Conservation (phyloP, 2,329 filamentous ascomycete species). For the Penicillium verrucosum region DNA sequence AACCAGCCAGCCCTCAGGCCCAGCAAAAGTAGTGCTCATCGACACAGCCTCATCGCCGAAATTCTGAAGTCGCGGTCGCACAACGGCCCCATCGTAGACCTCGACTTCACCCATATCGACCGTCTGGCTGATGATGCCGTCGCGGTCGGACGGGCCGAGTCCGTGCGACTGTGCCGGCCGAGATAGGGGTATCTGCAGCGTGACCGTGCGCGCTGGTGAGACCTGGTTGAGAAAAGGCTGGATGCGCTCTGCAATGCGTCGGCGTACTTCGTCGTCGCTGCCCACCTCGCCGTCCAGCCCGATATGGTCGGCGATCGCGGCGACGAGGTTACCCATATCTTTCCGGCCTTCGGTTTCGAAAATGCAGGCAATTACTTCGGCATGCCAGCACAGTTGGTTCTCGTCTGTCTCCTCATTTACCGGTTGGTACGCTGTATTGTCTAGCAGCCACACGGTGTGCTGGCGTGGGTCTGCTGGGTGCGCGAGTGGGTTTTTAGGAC, state of each 20-base stretch:
- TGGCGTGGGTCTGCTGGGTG: slow-evolving; percentile 58
- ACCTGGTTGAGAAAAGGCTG: slow-evolving; percentile 74
- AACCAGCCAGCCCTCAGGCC: slow-evolving; percentile 75
- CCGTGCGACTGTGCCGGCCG: slow-evolving; percentile 43
- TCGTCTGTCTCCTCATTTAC: slow-evolving; percentile 27
- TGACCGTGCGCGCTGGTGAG: slow-evolving; percentile 65
- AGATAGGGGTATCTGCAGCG: slow-evolving; percentile 59
- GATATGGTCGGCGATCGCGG: slow-evolving; percentile 66
- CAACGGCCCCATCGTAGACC: slow-evolving; percentile 49
- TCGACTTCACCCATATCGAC: slow-evolving; percentile 50
- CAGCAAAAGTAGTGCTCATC: slow-evolving; percentile 71
- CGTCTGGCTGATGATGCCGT: slow-evolving; percentile 68
- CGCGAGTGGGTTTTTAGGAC: slow-evolving; percentile 55
- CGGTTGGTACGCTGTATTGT: slow-evolving; percentile 76
- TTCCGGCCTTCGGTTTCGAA: slow-evolving; percentile 70
- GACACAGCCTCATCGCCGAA: slow-evolving; percentile 44
- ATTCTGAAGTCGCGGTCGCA: slow-evolving; percentile 33
- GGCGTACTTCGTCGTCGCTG: slow-evolving; percentile 52
- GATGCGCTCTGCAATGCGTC: slow-evolving; percentile 57
- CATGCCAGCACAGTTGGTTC: slow-evolving; percentile 60
- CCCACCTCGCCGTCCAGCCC: slow-evolving; percentile 60
- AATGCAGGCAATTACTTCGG: slow-evolving; percentile 78
- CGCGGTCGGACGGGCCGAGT: slow-evolving; percentile 67
- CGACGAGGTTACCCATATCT: slow-evolving; percentile 65
- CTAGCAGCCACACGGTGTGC: slow-evolving; percentile 82